Conservation (phyloP, 73 alveolate genomes). For the Tetrahymena borealis region DNA sequence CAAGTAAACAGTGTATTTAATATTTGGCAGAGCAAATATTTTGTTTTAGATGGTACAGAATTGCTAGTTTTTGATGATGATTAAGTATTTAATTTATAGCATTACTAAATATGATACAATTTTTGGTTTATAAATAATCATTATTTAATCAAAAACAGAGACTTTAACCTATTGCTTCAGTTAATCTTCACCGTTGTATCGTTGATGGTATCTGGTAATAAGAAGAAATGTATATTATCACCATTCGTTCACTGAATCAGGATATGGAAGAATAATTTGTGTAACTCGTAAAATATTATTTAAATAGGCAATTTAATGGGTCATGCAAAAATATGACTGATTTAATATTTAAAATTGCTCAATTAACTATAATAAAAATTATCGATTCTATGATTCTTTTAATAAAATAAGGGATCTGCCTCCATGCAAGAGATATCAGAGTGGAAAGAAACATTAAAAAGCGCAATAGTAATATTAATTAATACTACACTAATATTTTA, state of each 20-base stretch:
- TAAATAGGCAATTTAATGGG: no score
- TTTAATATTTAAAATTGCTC: background rate
- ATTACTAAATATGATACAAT: background rate
- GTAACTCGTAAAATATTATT: background rate
- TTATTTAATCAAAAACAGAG: background rate
- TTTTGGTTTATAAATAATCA: background rate
- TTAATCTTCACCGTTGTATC: background rate
- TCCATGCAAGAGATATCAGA: background rate
- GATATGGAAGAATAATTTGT: background rate
- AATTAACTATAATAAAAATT: background rate
- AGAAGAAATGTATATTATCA: background rate
- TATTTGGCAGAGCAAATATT: background rate
- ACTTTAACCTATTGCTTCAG: background rate
- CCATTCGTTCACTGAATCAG: background rate
- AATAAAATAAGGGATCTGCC: background rate
- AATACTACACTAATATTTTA: background rate
- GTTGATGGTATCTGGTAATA: background rate
- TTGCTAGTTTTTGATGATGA: background rate
- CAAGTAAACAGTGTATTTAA: background rate
- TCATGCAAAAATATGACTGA: background rate
- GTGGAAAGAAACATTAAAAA: background rate
- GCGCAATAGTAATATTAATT: background rate
- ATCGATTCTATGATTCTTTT: background rate
- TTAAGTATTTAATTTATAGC: background rate
- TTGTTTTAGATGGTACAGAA: background rate